These are phyloP conservation scores for Colletotrichum salicis DNA, from an alignment of 2,329 filamentous ascomycete species.

Conservation along the genomic window DNA sequence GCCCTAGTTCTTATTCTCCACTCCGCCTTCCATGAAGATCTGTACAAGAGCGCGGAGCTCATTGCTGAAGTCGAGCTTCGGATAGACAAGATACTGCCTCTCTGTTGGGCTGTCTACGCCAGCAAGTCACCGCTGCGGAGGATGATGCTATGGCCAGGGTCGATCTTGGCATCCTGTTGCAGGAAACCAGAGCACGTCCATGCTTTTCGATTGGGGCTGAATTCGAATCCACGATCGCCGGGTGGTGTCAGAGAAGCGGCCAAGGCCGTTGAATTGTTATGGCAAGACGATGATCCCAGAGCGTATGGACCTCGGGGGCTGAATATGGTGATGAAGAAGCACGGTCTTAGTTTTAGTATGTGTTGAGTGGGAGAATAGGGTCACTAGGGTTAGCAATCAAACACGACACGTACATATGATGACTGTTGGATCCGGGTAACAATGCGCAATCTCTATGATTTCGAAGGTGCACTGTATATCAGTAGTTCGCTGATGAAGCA, in stretches of 20 bases:
- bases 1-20: neutral
- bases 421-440: neutral
- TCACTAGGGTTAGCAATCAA: too few relatives aligned
- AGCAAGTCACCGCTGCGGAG: neutral
- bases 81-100: neutral
- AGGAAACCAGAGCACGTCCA: neutral
- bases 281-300: neutral
- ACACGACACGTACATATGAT: neutral
- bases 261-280: neutral
- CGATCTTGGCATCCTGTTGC: constrained; percentile 10
- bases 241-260: neutral
- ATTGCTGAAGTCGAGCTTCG: neutral
- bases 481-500: too few relatives aligned
- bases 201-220: neutral
- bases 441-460: too few relatives aligned
- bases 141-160: constrained; percentile 9
- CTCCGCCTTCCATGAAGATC: neutral
- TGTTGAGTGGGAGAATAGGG: neutral
- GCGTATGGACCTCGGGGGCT: neutral
- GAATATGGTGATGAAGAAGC: constrained; percentile 11
- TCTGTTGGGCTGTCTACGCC: neutral
- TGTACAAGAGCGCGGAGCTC: neutral
- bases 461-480: too few relatives aligned
- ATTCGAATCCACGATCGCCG: neutral
- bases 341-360: constrained; percentile 4